phyloP scores from a whole-genome alignment of 1,284 basidiomycete species.

The Exobasidium rhododendri region DNA sequence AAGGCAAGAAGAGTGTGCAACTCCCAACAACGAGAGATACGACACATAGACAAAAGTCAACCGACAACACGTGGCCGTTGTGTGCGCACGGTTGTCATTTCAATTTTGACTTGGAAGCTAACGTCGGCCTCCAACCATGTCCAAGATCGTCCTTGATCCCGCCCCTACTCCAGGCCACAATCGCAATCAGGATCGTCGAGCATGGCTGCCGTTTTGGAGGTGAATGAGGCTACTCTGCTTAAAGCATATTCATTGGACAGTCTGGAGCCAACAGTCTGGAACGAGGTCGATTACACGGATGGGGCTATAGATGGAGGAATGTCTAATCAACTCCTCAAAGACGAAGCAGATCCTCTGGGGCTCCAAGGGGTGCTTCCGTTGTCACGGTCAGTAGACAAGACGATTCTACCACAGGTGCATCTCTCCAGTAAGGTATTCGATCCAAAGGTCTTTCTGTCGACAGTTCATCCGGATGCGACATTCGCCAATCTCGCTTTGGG shows the following conservation, averaged over 20 bases:
- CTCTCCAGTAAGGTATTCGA: constrained; percentile 88
- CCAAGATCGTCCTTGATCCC: no score
- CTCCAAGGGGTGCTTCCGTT: constrained; percentile 32
- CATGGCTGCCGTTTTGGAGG: constrained; percentile 26
- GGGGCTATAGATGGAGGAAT: constrained; percentile 19
- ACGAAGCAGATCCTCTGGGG: constrained; percentile 55
- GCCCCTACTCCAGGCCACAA: no score
- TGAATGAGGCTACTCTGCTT: constrained; percentile 53
- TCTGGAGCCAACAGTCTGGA: constrained; percentile 53
- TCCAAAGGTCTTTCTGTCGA: constrained; percentile 85
- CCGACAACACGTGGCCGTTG: no score
- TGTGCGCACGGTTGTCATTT: no score
- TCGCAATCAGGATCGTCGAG: no score
- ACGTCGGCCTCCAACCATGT: no score
- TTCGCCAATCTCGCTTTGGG: constrained; percentile 75
- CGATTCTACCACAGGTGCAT: constrained; percentile 35
- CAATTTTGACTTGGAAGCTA: no score
- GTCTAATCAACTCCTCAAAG: constrained; percentile 10
- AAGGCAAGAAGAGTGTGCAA: no score
- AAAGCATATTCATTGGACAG: constrained; percentile 56
- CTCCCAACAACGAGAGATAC: no score
- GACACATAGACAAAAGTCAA: no score
- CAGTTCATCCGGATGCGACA: constrained; percentile 90
- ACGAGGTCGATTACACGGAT: constrained; percentile 30
- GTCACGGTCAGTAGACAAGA: constrained; percentile 27